Conservation (phyloP, 2,329 filamentous ascomycete species). For the Cytospora paraplurivora region DNA sequence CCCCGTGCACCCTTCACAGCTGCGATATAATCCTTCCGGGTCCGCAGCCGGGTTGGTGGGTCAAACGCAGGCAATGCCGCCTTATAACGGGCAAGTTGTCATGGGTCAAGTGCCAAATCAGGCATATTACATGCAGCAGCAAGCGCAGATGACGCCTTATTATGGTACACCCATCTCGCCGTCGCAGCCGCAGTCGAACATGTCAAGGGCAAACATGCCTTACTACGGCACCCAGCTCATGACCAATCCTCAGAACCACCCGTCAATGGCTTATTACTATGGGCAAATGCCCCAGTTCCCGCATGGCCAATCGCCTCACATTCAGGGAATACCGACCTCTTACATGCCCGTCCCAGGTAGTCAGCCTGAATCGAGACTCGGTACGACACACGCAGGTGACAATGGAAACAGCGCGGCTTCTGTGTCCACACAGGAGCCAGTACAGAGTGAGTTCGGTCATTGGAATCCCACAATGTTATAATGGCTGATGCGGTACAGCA, state of each 20-base stretch:
- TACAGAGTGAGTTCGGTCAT: conserved; percentile 26
- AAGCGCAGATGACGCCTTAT: conserved; percentile 47
- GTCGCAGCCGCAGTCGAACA: conserved; percentile 39
- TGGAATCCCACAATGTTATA: background rate
- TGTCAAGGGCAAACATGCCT: conserved; percentile 43
- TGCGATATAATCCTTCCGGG: conserved; percentile 37
- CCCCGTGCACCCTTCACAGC: conserved; percentile 41
- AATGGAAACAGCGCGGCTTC: conserved; percentile 18
- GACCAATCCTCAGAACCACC: conserved; percentile 42
- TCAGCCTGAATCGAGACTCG: conserved; percentile 34
- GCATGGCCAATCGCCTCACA: conserved; percentile 38
- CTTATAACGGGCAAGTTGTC: conserved; percentile 43
- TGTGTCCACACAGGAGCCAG: conserved; percentile 21
- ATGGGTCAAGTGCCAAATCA: conserved; percentile 45
- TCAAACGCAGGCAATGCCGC: conserved; percentile 40
- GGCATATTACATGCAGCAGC: conserved; percentile 51
- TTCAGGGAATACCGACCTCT: conserved; percentile 40
- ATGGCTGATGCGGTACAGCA: conserved; percentile 21
- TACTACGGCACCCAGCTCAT: conserved; percentile 50
- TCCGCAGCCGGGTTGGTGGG: conserved; percentile 43
- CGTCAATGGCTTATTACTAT: conserved; percentile 48
- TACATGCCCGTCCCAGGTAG: conserved; percentile 37
- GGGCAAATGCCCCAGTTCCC: conserved; percentile 42
- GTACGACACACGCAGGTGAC: conserved; percentile 27
- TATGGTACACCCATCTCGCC: conserved; percentile 46